These are phyloP conservation scores for Pseudogymnoascus sp. DNA, from an alignment of 2,329 filamentous ascomycete genomes.

Conservation along the genomic window DNA sequence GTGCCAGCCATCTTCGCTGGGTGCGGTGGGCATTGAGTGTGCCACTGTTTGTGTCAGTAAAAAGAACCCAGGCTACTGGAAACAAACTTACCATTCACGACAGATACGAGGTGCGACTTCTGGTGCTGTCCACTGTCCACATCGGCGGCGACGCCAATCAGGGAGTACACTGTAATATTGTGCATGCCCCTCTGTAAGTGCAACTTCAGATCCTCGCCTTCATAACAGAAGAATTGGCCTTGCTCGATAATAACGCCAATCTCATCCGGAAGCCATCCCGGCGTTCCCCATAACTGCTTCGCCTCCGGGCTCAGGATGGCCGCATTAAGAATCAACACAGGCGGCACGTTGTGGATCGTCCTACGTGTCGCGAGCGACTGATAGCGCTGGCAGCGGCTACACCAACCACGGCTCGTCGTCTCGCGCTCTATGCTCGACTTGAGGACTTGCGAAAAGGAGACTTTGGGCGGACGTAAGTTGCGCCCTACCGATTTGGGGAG, in stretches of 20 bases:
- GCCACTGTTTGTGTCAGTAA: slow-evolving; percentile 43
- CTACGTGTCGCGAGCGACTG: slow-evolving; percentile 81
- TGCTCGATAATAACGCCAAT: slow-evolving; percentile 87
- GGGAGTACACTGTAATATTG: slow-evolving; percentile 80
- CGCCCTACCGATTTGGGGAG: slow-evolving; percentile 42
- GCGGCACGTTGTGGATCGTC: slow-evolving; percentile 72
- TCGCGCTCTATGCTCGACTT: slow-evolving; percentile 88
- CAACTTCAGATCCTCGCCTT: slow-evolving; percentile 79
- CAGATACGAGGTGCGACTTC: slow-evolving; percentile 83
- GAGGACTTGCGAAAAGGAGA: slow-evolving; percentile 82
- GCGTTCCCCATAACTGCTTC: slow-evolving; percentile 77
- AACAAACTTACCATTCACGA: slow-evolving; percentile 67
- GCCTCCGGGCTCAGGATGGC: slow-evolving; percentile 66
- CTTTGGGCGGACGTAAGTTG: slow-evolving; percentile 46
- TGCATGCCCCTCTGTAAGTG: slow-evolving; percentile 74
- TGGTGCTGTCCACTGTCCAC: slow-evolving; percentile 81
- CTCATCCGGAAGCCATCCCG: slow-evolving; percentile 87
- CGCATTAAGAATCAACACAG: slow-evolving; percentile 84
- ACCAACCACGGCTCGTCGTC: slow-evolving; percentile 87
- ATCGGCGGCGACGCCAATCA: slow-evolving; percentile 83
- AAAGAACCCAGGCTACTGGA: not conserved
- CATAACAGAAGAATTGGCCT: slow-evolving; percentile 80
- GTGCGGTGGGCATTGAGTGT: slow-evolving; percentile 54
- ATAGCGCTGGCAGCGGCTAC: slow-evolving; percentile 82
- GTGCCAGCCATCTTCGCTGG: slow-evolving; percentile 73